phyloP scores from a whole-genome alignment of 1,284 basidiomycete genomes.

The Ustilago sp. region DNA sequence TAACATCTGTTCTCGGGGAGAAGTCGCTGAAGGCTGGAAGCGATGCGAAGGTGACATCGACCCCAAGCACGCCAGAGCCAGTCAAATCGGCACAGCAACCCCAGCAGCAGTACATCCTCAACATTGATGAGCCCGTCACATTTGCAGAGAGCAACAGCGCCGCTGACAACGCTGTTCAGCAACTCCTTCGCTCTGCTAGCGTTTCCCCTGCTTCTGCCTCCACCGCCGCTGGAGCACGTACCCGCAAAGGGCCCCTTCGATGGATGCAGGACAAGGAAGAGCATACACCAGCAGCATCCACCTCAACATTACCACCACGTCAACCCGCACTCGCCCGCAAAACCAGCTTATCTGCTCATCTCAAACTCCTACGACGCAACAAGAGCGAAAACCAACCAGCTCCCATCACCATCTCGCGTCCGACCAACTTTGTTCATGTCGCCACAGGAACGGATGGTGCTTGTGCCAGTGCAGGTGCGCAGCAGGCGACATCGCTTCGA shows the following conservation, averaged over 20 bases:
- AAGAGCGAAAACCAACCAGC: constrained; percentile 14
- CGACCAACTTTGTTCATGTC: constrained; percentile 41
- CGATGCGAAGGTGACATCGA: not conserved
- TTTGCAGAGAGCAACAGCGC: not conserved
- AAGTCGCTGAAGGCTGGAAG: not conserved
- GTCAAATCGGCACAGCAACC: constrained; percentile 16
- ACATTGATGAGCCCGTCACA: constrained; percentile 19
- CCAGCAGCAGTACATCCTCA: constrained; percentile 30
- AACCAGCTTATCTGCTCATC: constrained; percentile 35
- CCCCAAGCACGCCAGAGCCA: not conserved
- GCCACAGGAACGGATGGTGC: constrained; percentile 19
- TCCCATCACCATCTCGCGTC: constrained; percentile 21
- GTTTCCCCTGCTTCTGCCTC: constrained; percentile 14
- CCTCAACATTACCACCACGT: constrained; percentile 3
- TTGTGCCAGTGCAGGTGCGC: not conserved
- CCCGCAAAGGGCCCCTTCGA: constrained; percentile 18
- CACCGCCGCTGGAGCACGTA: constrained; percentile 1
- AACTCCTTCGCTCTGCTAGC: constrained; percentile 28
- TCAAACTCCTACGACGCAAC: constrained; percentile 33
- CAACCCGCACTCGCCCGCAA: constrained; percentile 32
- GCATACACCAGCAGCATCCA: constrained; percentile 8
- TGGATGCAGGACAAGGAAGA: constrained; percentile 41
- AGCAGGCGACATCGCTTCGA: not conserved
- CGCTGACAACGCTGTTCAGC: constrained; percentile 14
- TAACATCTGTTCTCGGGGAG: not conserved